Evolutionary conservation across 192 early-diverging fungal species (phyloP).

Genomic region (Coemansia sp.): DNA sequence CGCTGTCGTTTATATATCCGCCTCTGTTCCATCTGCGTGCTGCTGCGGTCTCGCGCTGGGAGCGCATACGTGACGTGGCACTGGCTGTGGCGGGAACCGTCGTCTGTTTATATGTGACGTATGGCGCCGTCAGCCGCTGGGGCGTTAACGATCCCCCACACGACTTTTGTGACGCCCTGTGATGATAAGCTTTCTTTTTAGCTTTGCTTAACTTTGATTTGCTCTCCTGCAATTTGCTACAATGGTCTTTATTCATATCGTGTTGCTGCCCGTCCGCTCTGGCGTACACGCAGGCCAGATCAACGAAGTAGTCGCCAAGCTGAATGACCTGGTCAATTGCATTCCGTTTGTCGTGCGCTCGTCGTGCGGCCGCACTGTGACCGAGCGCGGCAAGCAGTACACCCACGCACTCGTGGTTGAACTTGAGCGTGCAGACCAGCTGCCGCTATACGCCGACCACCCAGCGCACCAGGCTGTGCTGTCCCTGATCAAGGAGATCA

Average conservation of each 20-base stretch:
- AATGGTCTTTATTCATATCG: conserved; percentile 41
- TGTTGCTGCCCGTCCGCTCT: conserved; percentile 31
- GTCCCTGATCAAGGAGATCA: conserved; percentile 25
- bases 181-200: neutral
- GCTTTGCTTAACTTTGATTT: too few relatives aligned
- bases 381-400: conserved; percentile 40
- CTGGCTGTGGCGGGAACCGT: conserved; percentile 68
- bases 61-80: conserved; percentile 58
- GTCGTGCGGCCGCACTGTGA: conserved; percentile 34
- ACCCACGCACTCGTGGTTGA: conserved; percentile 20
- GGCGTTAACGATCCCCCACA: conserved; percentile 36
- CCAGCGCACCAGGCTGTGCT: conserved; percentile 33
- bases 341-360: conserved; percentile 34
- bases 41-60: conserved; percentile 54
- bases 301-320: conserved; percentile 17
- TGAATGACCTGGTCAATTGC: conserved; percentile 18
- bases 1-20: conserved; percentile 83
- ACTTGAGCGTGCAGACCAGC: conserved; percentile 70
- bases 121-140: conserved; percentile 64
- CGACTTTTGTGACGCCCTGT: conserved; percentile 25
- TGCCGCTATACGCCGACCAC: conserved; percentile 49
- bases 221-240: neutral
- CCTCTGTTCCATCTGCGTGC: conserved; percentile 77
- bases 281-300: conserved; percentile 18
- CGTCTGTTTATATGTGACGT: conserved; percentile 80